Evolutionary conservation across 768 basidiomycete species (phyloP), one percentile per base, ranked within the genome.

Genomic region (Amylocystis lapponica): DNA sequence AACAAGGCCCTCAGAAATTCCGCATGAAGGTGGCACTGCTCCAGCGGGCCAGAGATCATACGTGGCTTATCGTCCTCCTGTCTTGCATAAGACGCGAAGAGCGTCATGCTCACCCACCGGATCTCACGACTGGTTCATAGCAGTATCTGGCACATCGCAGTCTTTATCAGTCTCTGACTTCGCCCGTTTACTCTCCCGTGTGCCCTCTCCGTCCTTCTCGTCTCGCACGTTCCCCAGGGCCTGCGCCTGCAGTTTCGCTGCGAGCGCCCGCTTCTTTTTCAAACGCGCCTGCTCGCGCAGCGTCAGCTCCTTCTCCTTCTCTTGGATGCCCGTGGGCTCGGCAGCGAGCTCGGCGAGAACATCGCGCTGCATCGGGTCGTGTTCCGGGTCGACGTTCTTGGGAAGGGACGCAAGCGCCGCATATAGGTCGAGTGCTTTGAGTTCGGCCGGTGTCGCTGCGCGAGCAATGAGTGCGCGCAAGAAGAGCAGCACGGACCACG

Each of bases 341-440:
- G 27, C 31, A 4, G 29, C 46, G 14, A 47, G 54, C 34, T 55
- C 55, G 22, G 36, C 46, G 41, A 40, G n/a, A 43, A 43, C 50
- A 9, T 63, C 64, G 4, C 61, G 59, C 31, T 62, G 60, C 49
- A 65, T 66, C n/a, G 62, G 64, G 39, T 71, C 70, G 41, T 70
- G 67, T 29, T 72, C 71, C 4, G 54, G 63, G 26, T 76, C 72
- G 16, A 66, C 58, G 45, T 72, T 69, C 55, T 87, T 87, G 3
- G 85, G 84, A 46, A 87, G 64, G 17, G 72, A 67, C 0, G 66
- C 61, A 22, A 87, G 66, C 38, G 71, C 66, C 2, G 66, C 62
- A 53, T 89, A 89, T 2, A 87, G 62, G 39, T 84, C 79, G 1
- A 87, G 65, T 3, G 61, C 55, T 41, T 73, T 66, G 4, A 83